A percentile compares a stretch with the other conserved stretches of the same genome.
phyloP scores from a whole-genome alignment of 305 asterid genomes.

The Andrographis paniculata region DNA sequence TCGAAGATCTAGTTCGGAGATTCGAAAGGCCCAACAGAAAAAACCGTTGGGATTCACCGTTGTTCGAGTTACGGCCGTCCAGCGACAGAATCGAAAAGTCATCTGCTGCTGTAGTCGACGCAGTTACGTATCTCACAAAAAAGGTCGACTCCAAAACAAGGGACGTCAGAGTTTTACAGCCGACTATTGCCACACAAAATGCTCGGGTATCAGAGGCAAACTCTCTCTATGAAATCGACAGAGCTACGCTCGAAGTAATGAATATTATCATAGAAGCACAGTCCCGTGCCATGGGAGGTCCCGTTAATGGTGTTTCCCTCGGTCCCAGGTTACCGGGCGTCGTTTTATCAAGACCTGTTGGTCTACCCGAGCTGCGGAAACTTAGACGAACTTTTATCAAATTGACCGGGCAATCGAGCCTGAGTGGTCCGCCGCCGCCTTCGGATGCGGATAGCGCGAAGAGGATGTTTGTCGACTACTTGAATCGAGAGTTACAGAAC shows the following conservation, averaged over 20 bases:
- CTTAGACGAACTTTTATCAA: constrained; percentile 77
- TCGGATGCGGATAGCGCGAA: constrained; percentile 78
- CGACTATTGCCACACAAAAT: constrained; percentile 84
- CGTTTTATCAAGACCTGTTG: constrained; percentile 56
- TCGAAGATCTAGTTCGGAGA: constrained; percentile 75
- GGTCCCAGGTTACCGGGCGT: constrained; percentile 64
- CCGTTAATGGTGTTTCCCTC: constrained; percentile 44
- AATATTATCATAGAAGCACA: constrained; percentile 78
- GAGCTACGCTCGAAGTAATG: constrained; percentile 81
- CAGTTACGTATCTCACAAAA: constrained; percentile 70
- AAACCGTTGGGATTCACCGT: constrained; percentile 96
- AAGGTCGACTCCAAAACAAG: constrained; percentile 72
- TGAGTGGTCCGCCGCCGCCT: constrained; percentile 93
- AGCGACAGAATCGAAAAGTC: constrained; percentile 57
- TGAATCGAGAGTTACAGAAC: constrained; percentile 66
- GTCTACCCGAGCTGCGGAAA: constrained; percentile 84
- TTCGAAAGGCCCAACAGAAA: constrained; percentile 87
- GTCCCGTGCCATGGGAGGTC: constrained; percentile 66
- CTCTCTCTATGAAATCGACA: constrained; percentile 82
- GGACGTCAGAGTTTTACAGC: constrained; percentile 78
- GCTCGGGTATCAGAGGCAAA: constrained; percentile 59
- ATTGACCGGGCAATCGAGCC: constrained; percentile 81
- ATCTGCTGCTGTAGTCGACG: constrained; percentile 53
- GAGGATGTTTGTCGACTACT: constrained; percentile 92
- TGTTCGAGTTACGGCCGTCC: constrained; percentile 72